Base-by-base conservation (phyloP, 75 land plant species). In the Pinus albicaulis region DNA sequence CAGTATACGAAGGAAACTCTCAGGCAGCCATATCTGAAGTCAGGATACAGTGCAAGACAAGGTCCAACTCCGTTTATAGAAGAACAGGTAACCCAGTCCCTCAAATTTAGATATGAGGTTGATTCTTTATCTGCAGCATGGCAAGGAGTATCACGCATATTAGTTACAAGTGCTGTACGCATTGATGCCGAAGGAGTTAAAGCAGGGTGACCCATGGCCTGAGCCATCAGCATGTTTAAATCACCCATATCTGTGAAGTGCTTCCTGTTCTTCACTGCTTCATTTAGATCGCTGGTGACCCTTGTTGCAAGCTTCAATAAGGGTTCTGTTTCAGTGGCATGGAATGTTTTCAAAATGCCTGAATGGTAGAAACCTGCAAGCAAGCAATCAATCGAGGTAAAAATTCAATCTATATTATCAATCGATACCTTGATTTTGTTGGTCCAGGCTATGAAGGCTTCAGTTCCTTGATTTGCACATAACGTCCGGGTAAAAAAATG, bases 191-290 rank as follows among this genome's bases (percentile, higher is more conserved):
- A 73, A 2, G 84, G 84, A 22, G 84, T 82, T 22, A 82, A 28
- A 3, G 26, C 74, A 16, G 84, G 84, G 38, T 44, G 83, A 56
- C 23, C 19, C 72, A 82, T 55, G 25, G 84, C 84, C 77, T 82
- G 84, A 34, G 44, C 31, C 84, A 82, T 82, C 36, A 82, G 83
- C 26, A 73, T 60, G 62, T 82, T 82, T 59, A 80, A 59, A 59
- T 80, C 83, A 12, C 83, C 83, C 83, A 82, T 82, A 70, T 82
- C 83, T 36, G 84, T 82, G 84, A 82, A 82, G n/a, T 82, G 84
- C 77, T 82, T 82, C 23, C 76, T 70, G 52, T 80, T 75, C 73
- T 59, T 59, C 7, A 82, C 63, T 14, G 84, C 77, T 14, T 75
- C 48, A 64, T 79, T 57, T 31, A 82, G 75, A 59, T 69, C 73